These are phyloP conservation scores for Musa acuminata DNA, from an alignment of 176 grass and related monocot species.

Conservation along the genomic window DNA sequence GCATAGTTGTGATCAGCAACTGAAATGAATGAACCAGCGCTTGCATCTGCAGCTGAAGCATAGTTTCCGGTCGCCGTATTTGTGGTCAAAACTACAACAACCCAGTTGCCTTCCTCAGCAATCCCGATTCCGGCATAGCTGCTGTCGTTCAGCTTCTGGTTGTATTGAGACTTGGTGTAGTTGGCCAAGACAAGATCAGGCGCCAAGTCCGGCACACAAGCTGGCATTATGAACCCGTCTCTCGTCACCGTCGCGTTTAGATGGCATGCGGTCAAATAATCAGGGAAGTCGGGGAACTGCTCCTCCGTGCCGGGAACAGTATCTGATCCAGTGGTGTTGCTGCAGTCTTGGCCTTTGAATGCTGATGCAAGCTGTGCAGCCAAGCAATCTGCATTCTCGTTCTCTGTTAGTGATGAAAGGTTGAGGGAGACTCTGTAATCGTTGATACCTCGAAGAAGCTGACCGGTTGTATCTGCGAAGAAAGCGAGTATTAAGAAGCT, in stretches of 20 bases:
- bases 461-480: slow-evolving; percentile 37
- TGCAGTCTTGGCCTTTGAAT: slow-evolving; percentile 71
- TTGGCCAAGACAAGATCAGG: slow-evolving; percentile 63
- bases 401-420: slow-evolving; percentile 55
- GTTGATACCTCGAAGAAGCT: slow-evolving; percentile 86
- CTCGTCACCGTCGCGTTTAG: slow-evolving; percentile 70
- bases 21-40: slow-evolving; percentile 25
- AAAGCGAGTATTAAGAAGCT: not conserved
- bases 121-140: slow-evolving; percentile 56
- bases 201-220: slow-evolving; percentile 50
- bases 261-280: slow-evolving; percentile 62
- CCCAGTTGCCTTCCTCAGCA: slow-evolving; percentile 78
- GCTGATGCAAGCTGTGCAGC: slow-evolving; percentile 70
- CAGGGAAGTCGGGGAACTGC: slow-evolving; percentile 66
- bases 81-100: slow-evolving; percentile 81
- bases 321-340: slow-evolving; percentile 74
- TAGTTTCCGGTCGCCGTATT: slow-evolving; percentile 41
- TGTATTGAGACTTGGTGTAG: slow-evolving; percentile 90
- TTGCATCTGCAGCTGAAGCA: slow-evolving; percentile 34
- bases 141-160: slow-evolving; percentile 54
- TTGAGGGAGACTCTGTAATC: slow-evolving; percentile 64
- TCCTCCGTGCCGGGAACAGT: slow-evolving; percentile 77
- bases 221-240: slow-evolving; percentile 71
- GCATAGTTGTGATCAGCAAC: slow-evolving; percentile 19
- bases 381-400: slow-evolving; percentile 65